phyloP scores from a whole-genome alignment of 2,329 filamentous ascomycete genomes.

The Blastomyces parvus region DNA sequence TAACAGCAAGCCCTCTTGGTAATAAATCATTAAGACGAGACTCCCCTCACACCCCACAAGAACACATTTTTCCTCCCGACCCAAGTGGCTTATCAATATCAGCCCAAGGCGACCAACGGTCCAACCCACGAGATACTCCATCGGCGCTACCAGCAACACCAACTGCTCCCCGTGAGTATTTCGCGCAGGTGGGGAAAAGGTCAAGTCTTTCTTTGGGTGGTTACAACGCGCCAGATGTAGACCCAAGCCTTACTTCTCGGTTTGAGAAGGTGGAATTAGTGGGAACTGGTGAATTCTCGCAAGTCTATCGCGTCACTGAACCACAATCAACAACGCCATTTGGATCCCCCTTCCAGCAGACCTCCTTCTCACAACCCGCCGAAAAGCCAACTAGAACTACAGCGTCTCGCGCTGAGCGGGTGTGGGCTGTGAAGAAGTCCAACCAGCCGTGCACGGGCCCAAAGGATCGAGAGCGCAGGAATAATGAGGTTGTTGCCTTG shows the following conservation, averaged over 20 bases:
- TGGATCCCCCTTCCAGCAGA: constrained; percentile 16
- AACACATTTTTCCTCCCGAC: constrained; percentile 64
- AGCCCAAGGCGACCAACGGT: constrained; percentile 42
- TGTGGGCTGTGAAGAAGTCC: constrained; percentile 92
- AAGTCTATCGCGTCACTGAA: constrained; percentile 54
- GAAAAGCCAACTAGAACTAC: constrained; percentile 45
- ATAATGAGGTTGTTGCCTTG: constrained; percentile 74
- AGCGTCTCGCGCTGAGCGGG: constrained; percentile 46
- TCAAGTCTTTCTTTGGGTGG: constrained; percentile 61
- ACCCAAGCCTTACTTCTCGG: constrained; percentile 60
- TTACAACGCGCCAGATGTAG: constrained; percentile 62
- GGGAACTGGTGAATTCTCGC: constrained; percentile 86
- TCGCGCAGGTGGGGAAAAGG: constrained; percentile 49
- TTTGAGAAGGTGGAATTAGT: constrained; percentile 75
- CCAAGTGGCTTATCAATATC: constrained; percentile 78
- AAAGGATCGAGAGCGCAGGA: constrained; percentile 70
- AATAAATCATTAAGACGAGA: constrained; percentile 42
- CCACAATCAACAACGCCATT: constrained; percentile 10
- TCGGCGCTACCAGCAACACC: constrained; percentile 67
- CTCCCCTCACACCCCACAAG: constrained; percentile 70
- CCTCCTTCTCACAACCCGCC: constrained; percentile 39
- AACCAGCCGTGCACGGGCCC: constrained; percentile 67
- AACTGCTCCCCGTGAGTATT: constrained; percentile 54
- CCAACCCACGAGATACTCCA: constrained; percentile 33
- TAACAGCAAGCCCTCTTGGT: constrained; percentile 54